A percentile compares a stretch with the other conserved stretches of the same genome.
phyloP scores from a whole-genome alignment of 805 yeast species.

The Candida dendrica region DNA sequence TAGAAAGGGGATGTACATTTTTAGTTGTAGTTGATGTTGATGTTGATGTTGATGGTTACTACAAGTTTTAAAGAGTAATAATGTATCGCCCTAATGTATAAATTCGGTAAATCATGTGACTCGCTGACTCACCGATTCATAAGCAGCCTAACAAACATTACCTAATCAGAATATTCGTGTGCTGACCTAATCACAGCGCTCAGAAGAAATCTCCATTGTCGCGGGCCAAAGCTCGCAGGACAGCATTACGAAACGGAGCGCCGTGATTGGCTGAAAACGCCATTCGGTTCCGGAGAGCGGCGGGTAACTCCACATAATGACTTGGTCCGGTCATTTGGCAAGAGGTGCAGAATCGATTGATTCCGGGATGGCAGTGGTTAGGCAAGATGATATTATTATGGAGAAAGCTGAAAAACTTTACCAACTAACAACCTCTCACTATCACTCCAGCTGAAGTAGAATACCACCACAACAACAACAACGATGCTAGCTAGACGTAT shows the following conservation, averaged over 20 bases:
- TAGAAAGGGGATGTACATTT: slow-evolving; percentile 33
- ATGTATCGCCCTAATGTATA: too few species aligned
- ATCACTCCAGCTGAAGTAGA: too few species aligned
- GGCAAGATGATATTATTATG: not conserved
- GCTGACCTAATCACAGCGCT: not conserved
- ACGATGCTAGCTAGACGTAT: slow-evolving; percentile 6
- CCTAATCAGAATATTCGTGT: too few species aligned
- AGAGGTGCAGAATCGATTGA: not conserved
- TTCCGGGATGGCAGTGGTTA: not conserved
- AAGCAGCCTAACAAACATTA: too few species aligned
- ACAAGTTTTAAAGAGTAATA: too few species aligned
- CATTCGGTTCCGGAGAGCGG: not conserved
- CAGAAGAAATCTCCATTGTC: not conserved
- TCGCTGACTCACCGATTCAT: too few species aligned
- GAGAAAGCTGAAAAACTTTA: not conserved
- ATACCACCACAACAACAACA: too few species aligned
- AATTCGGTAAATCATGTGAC: too few species aligned
- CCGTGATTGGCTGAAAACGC: not conserved
- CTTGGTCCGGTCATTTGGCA: not conserved
- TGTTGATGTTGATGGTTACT: too few species aligned
- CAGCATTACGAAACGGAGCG: not conserved
- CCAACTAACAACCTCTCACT: too few species aligned
- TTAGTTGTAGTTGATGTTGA: too few species aligned
- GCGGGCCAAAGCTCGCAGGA: not conserved
- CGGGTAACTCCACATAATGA: not conserved